Percentiles rank a stretch among this genome's conserved stretches.
Evolutionary conservation across 208 protist species (phyloP).

Genomic region (Acanthamoeba quina): DNA sequence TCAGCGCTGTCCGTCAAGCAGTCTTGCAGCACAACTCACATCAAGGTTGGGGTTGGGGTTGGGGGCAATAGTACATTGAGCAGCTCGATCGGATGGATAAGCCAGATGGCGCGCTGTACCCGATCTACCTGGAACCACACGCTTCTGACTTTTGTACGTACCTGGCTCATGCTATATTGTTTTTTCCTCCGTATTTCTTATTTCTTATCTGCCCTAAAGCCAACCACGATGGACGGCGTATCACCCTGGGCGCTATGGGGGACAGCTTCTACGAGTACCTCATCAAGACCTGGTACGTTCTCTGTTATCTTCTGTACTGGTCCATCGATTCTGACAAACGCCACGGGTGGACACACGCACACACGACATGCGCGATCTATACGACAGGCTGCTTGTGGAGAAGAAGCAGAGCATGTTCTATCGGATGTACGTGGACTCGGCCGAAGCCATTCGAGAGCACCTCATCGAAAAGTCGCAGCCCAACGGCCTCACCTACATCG

Average conservation of each 20-base stretch:
- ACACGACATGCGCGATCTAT: not conserved
- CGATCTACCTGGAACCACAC: slow-evolving; percentile 78
- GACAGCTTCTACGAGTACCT: slow-evolving; percentile 90
- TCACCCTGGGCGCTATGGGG: slow-evolving; percentile 86
- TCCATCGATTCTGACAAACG: too few relatives aligned
- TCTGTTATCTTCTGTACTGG: too few relatives aligned
- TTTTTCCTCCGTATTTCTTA: too few relatives aligned
- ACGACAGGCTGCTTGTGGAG: not conserved
- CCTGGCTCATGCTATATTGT: too few relatives aligned
- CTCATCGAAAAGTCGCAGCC: slow-evolving; percentile 36
- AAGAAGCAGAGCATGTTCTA: slow-evolving; percentile 28
- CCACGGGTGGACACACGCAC: too few relatives aligned
- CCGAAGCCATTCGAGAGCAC: slow-evolving; percentile 27
- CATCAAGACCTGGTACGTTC: slow-evolving; percentile 81
- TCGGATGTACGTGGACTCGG: slow-evolving; percentile 63
- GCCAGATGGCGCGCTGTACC: slow-evolving; percentile 76
- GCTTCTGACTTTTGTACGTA: slow-evolving; percentile 14
- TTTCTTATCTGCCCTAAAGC: not conserved
- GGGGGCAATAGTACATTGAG: slow-evolving; percentile 38
- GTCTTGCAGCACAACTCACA: too few relatives aligned
- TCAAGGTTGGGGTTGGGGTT: not conserved
- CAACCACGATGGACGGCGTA: not conserved
- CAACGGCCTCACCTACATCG: slow-evolving; percentile 66
- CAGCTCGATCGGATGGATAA: slow-evolving; percentile 11
- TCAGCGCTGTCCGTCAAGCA: not conserved